Evolutionary conservation across 2,329 filamentous ascomycete species (phyloP).

Genomic region (Penicillium polonicum): DNA sequence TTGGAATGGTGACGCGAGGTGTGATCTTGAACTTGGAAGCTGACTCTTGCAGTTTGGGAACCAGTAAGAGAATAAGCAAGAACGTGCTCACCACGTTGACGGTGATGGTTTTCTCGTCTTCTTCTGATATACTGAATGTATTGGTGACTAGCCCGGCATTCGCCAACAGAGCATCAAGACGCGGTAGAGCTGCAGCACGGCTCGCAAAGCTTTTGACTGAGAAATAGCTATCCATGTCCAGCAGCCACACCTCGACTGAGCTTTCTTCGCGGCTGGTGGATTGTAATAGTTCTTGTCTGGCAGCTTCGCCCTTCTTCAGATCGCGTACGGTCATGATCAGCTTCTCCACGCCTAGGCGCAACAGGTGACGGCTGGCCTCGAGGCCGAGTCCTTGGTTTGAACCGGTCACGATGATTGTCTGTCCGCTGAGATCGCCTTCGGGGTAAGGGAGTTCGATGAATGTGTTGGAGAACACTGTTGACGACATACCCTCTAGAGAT

Average conservation of each 20-base stretch:
- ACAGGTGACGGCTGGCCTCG: conserved; percentile 10
- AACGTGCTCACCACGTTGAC: conserved; percentile 50
- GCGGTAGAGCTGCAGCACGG: conserved; percentile 25
- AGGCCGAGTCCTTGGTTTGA: conserved; percentile 21
- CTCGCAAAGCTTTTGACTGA: conserved; percentile 36
- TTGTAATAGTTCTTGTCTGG: conserved; percentile 4
- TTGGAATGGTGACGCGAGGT: conserved; percentile 19
- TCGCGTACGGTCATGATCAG: conserved; percentile 13
- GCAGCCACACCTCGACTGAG: conserved; percentile 27
- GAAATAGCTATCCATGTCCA: conserved; percentile 35
- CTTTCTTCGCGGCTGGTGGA: conserved; percentile 4
- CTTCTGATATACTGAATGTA: conserved; percentile 38
- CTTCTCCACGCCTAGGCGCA: conserved; percentile 4
- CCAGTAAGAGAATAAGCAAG: conserved; percentile 46
- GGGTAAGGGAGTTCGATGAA: conserved; percentile 16
- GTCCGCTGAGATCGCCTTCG: conserved; percentile 4
- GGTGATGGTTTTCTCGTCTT: conserved; percentile 11
- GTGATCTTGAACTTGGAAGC: conserved; percentile 13
- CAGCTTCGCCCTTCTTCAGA: conserved; percentile 8
- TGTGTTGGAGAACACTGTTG: conserved; percentile 6
- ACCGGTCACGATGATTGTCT: conserved; percentile 52
- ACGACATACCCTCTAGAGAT: conserved; percentile 1
- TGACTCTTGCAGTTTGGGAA: conserved; percentile 48
- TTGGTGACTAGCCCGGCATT: conserved; percentile 48
- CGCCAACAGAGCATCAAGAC: conserved; percentile 34